Evolutionary conservation across 1,284 basidiomycete genomes (phyloP).

Genomic region (Ustilago nuda): DNA sequence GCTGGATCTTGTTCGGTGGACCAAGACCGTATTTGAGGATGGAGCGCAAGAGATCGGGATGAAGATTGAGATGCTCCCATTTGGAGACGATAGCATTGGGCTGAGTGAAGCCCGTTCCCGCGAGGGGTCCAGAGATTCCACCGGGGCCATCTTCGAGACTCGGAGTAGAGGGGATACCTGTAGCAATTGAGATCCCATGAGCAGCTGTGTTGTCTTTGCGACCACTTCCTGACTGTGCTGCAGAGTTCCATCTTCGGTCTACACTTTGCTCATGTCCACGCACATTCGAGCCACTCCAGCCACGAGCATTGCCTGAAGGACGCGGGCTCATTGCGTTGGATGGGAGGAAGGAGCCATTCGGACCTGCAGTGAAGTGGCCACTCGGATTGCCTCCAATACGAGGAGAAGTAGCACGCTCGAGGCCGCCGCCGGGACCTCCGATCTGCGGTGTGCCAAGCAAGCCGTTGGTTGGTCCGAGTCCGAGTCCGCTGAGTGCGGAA

Average conservation of each 20-base stretch:
- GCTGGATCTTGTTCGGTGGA: constrained; percentile 98
- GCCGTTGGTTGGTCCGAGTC: constrained; percentile 27
- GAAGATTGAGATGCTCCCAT: constrained; percentile 92
- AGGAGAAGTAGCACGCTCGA: constrained; percentile 45
- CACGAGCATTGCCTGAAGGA: constrained; percentile 35
- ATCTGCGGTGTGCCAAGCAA: constrained; percentile 43
- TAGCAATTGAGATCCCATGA: not conserved
- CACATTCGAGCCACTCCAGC: constrained; percentile 26
- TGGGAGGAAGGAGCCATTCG: constrained; percentile 20
- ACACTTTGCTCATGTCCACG: constrained; percentile 19
- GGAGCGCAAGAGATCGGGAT: constrained; percentile 86
- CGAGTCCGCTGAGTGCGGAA: constrained; percentile 33
- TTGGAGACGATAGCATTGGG: constrained; percentile 87
- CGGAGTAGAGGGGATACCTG: constrained; percentile 22
- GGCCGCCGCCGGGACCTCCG: constrained; percentile 21
- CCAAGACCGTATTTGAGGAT: constrained; percentile 95
- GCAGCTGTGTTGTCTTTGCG: constrained; percentile 17
- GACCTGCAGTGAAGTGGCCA: constrained; percentile 22
- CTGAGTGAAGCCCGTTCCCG: constrained; percentile 75
- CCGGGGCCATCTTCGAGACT: constrained; percentile 27
- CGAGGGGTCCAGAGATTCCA: constrained; percentile 8
- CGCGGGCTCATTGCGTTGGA: constrained; percentile 40
- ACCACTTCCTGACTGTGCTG: constrained; percentile 14
- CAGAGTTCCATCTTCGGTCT: constrained; percentile 39
- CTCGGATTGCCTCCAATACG: constrained; percentile 24